phyloP scores from a whole-genome alignment of 768 basidiomycete species.

The Phlegmacium glaucopus region DNA sequence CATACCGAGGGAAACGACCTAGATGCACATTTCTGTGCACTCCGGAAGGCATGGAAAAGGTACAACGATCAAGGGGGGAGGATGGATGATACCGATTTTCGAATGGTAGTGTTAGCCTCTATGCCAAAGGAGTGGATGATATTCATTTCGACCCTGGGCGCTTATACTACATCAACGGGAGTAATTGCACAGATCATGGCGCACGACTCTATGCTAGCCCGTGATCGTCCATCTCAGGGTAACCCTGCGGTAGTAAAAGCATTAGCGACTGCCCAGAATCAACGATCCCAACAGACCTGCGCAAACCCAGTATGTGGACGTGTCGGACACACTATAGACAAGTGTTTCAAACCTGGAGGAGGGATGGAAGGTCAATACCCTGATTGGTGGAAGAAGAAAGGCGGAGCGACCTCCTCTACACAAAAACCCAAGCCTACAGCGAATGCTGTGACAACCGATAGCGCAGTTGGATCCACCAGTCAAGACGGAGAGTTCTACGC shows the following conservation, averaged over 20 bases:
- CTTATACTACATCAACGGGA: conserved; percentile 3
- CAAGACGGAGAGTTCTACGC: no score
- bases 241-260: background rate
- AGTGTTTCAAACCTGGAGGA: conserved; percentile 26
- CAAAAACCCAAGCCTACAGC: background rate
- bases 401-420: background rate
- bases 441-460: conserved; percentile 1
- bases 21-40: conserved; percentile 9
- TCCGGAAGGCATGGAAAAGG: conserved; percentile 7
- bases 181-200: conserved; percentile 5
- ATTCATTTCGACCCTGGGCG: conserved; percentile 13
- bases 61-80: conserved; percentile 8
- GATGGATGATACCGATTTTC: conserved; percentile 13
- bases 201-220: conserved; percentile 1
- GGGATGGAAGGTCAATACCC: conserved; percentile 35
- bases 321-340: conserved; percentile 18
- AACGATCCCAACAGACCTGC: conserved; percentile 6
- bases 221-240: background rate
- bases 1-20: conserved; percentile 13
- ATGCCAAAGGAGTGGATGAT: conserved; percentile 18
- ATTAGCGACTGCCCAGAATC: background rate
- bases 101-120: conserved; percentile 15
- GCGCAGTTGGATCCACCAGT: no score
- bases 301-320: conserved; percentile 19
- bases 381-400: conserved; percentile 10